Conservation (phyloP, 139 green algal genomes). For the Volvox reticuliferus region DNA sequence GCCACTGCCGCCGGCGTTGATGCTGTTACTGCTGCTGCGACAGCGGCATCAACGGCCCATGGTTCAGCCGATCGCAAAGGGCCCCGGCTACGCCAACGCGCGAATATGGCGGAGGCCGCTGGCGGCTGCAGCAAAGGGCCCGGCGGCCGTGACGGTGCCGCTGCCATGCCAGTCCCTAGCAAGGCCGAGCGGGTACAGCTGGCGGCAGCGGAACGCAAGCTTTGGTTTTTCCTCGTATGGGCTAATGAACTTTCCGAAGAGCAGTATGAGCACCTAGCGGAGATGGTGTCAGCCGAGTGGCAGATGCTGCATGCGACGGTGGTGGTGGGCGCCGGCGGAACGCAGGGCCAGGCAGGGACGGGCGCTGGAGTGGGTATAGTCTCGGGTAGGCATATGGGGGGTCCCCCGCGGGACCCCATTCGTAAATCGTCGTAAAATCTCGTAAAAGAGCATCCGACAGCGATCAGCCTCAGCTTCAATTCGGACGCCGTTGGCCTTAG, state of each 20-base stretch:
- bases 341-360: background rate
- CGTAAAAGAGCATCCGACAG: too few relatives aligned
- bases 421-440: too few relatives aligned
- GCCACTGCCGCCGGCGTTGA: background rate
- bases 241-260: constrained; percentile 65
- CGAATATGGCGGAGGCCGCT: background rate
- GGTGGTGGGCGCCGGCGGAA: constrained; percentile 4
- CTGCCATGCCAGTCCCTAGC: background rate
- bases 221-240: constrained; percentile 74
- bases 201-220: constrained; percentile 64
- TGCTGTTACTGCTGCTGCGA: background rate
- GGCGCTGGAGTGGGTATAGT: too few relatives aligned
- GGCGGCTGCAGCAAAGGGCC: background rate
- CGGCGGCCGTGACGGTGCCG: too few relatives aligned
- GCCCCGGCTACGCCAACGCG: background rate
- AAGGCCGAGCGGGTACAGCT: constrained; percentile 38
- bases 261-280: background rate
- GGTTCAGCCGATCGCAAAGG: background rate
- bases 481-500: too few relatives aligned
- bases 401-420: too few relatives aligned
- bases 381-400: too few relatives aligned
- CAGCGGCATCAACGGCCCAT: background rate
- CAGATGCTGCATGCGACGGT: background rate
- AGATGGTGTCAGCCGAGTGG: constrained; percentile 20
- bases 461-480: too few relatives aligned